Evolutionary conservation across 2,329 filamentous ascomycete genomes (phyloP).

Genomic region (Tolypocladium nubicola): DNA sequence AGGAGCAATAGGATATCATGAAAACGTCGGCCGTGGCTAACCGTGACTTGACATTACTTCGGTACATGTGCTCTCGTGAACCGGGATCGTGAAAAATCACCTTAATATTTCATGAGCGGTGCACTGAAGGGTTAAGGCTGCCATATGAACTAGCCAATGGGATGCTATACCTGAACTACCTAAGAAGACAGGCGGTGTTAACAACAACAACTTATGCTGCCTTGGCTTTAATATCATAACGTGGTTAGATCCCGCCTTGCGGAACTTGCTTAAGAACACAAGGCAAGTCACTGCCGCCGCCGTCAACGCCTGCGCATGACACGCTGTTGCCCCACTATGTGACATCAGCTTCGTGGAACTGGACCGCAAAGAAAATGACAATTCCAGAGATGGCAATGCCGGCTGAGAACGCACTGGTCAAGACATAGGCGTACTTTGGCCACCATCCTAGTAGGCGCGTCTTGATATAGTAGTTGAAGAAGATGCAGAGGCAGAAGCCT

Average conservation of each 20-base stretch:
- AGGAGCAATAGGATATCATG: too few species aligned
- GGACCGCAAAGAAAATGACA: background rate
- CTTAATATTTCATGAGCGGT: too few species aligned
- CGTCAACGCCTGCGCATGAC: background rate
- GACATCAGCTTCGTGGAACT: background rate
- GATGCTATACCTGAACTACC: too few species aligned
- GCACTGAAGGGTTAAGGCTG: too few species aligned
- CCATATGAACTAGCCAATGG: too few species aligned
- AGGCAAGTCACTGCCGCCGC: background rate
- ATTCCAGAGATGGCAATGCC: background rate
- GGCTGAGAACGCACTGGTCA: background rate
- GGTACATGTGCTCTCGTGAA: too few species aligned
- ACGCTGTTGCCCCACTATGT: background rate
- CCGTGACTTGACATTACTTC: too few species aligned
- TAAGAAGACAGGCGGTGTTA: too few species aligned
- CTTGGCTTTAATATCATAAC: too few species aligned
- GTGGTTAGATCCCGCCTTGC: background rate
- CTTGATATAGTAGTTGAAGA: background rate
- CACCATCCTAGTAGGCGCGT: background rate
- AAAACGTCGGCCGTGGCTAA: too few species aligned
- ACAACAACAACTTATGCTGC: too few species aligned
- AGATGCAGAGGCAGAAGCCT: background rate
- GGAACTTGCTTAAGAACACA: background rate
- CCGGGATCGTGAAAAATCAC: too few species aligned
- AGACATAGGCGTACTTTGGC: background rate